phyloP scores from a whole-genome alignment of 1,139 yeast species.

The Suhomyces panamericanus region DNA sequence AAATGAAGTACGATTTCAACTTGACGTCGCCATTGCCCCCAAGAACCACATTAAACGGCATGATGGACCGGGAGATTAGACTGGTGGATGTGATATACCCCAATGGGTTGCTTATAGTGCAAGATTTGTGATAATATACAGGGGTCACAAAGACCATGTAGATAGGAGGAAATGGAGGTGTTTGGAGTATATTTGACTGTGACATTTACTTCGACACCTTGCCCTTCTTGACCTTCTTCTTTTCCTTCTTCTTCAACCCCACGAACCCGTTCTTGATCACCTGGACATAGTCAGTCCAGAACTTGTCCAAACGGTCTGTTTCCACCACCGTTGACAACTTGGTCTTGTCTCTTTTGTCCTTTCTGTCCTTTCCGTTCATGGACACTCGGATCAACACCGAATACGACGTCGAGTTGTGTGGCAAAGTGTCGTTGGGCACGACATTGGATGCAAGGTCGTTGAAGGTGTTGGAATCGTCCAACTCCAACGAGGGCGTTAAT shows the following conservation, averaged over 20 bases:
- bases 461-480: slow-evolving; percentile 17
- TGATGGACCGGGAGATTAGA: slow-evolving; percentile 22
- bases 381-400: slow-evolving; percentile 54
- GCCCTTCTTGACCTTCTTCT: slow-evolving; percentile 54
- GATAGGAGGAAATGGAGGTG: too few species aligned
- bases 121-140: slow-evolving; percentile 16
- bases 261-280: slow-evolving; percentile 61
- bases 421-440: slow-evolving; percentile 19
- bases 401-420: slow-evolving; percentile 30
- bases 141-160: too few species aligned
- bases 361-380: slow-evolving; percentile 51
- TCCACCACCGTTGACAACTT: slow-evolving; percentile 69
- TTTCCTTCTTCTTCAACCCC: slow-evolving; percentile 64
- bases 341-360: slow-evolving; percentile 43
- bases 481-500: slow-evolving; percentile 29
- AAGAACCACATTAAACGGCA: slow-evolving; percentile 31
- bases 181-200: too few species aligned
- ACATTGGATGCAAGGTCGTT: slow-evolving; percentile 44
- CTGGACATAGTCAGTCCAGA: slow-evolving; percentile 70
- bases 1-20: slow-evolving; percentile 32
- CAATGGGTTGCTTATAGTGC: slow-evolving; percentile 44
- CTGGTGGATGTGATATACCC: slow-evolving; percentile 41
- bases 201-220: slow-evolving; percentile 33
- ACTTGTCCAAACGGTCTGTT: slow-evolving; percentile 54
- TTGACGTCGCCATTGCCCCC: slow-evolving; percentile 46